Base-by-base conservation (phyloP, 139 green algal genomes). In the Microglena sp. region DNA sequence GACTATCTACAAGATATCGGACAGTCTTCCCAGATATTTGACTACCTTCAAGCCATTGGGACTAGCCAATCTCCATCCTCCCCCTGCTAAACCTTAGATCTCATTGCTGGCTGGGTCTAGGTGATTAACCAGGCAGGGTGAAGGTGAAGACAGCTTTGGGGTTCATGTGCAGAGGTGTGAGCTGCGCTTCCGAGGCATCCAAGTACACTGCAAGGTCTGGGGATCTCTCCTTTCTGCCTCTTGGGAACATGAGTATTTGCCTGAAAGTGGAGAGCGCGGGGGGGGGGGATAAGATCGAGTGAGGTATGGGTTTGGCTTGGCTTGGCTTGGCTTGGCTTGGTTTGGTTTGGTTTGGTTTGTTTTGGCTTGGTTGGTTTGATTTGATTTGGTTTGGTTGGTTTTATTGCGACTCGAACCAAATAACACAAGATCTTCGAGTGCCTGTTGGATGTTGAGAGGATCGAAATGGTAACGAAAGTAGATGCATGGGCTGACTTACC, bases 81-180 rank as follows among this genome's bases (percentile, higher is more conserved):
- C 28, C 55, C 8, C 28, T 5, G 28, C 21, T 11, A 11, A 5
- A 11, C 82, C 75, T 64, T 96, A 97, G 22, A 26, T 63, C 22
- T 89, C 61, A 33, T 63, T 71, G 5, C 70, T 66, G 0, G 60
- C 64, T 6, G 68, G 62, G 31, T 87, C 71, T 4, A 69, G 50
- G 45, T 89, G 82, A 69, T 95, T 91, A 15, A 92, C 40, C 0
- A 97, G n/a, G n/a, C n/a, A n/a, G 31, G 8, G 35, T 69, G 1
- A 98, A 72, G 24, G 77, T 87, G 71, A 98, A 98, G 1, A 32
- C 55, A 6, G 88, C 92, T 11, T 53, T 72, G 26, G 87, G 84
- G 27, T 64, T 72, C 74, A 90, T 83, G 32, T 79, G 57, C 2
- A 64, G 26, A 0, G 81, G 82, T 27, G 66, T 67, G 46, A 62